Base-by-base conservation (phyloP, 345 rosid species). In the Carallia pectinifolia region DNA sequence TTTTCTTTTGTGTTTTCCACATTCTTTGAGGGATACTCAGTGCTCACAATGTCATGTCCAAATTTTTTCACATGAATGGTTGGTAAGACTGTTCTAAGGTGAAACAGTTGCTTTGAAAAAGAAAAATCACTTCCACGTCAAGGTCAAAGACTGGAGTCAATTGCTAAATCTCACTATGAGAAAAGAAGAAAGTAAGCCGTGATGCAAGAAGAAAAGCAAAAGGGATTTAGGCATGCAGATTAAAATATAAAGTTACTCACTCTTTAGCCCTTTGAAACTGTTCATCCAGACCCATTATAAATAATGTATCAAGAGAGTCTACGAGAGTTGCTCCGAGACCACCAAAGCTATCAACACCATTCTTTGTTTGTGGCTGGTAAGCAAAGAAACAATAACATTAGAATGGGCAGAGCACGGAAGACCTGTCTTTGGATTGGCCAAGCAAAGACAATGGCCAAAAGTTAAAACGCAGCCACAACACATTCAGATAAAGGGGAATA, bases 311-410 rank as follows among this genome's bases (percentile, higher is more conserved):
- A 40, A 96, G 92, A 66, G 97, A 66, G 78, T 96, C 99, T 64
- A 96, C 54, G 64, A 96, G 81, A 58, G 99, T 92, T 84, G 99
- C 99, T 74, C 99, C 99, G 61, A 96, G 97, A 48, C 98, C 97
- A 75, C 99, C 99, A 77, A 96, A 96, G 87, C 95, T 92, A 79
- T 96, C 81, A 67, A 86, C 79, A 52, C 98, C 99, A 82, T 82
- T 85, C 88, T 81, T 88, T 50, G 97, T 68, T 56, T 88, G 97
- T 18, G 98, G 99, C 98, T 92, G 85, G 59, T 54, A 48, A 67
- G 44, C 15, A 56, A 27, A 55, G 38, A 53, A 30, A 60, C 6
- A 60, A 23, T 4, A 31, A 34, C 61, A 76, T 53, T 40, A 73
- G 34, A 36, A 69, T 23, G 39, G 15, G 50, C 50, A 44, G 12